phyloP scores from a whole-genome alignment of 176 grass and related monocot genomes.

The Zoysia japonica region DNA sequence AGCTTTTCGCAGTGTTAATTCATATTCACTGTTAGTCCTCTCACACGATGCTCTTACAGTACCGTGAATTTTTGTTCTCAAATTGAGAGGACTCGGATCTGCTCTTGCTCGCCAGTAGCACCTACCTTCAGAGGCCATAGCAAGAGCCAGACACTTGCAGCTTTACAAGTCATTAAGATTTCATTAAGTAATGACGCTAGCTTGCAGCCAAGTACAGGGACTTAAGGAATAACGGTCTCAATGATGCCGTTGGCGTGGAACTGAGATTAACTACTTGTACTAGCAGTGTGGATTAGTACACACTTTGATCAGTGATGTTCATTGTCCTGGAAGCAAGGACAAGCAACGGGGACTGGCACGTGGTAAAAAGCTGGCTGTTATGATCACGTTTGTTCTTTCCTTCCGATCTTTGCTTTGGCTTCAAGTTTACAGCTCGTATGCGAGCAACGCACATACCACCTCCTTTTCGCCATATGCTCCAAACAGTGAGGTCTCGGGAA shows the following conservation, averaged over 20 bases:
- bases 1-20: no score
- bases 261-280: not conserved
- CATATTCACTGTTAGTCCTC: no score
- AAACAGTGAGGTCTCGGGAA: not conserved
- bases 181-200: not conserved
- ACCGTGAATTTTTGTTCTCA: no score
- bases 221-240: conserved; percentile 32
- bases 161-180: not conserved
- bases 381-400: not conserved
- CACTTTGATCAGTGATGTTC: not conserved
- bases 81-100: no score
- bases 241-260: conserved; percentile 2
- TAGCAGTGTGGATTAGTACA: not conserved
- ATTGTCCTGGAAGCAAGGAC: conserved; percentile 3
- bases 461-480: not conserved
- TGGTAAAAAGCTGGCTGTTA: conserved; percentile 7
- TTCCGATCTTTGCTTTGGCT: conserved; percentile 42
- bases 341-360: not conserved
- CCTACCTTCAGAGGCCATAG: no score
- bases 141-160: not conserved
- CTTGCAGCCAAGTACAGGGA: not conserved
- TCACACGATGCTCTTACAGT: no score
- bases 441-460: not conserved
- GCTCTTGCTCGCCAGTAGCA: no score
- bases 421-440: conserved; percentile 47